Evolutionary conservation across 106 monocot genomes (phyloP).

Genomic region (Acorus gramineus): DNA sequence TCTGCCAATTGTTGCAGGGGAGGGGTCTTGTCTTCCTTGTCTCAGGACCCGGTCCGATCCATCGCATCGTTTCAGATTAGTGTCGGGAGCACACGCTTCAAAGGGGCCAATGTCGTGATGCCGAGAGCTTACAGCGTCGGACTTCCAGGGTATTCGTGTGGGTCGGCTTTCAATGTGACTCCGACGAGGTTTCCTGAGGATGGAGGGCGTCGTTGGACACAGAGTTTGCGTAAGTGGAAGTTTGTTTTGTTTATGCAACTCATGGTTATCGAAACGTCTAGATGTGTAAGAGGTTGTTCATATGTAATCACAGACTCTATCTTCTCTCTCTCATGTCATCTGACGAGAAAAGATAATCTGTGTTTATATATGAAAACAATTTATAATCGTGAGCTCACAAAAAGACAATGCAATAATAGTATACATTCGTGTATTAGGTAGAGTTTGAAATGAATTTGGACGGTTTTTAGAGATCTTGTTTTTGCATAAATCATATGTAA

Average conservation of each 20-base stretch:
- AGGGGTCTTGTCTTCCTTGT: slow-evolving; percentile 47
- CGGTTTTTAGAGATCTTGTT: too few relatives aligned
- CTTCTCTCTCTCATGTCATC: too few relatives aligned
- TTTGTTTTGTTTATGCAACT: background rate
- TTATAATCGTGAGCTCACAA: too few relatives aligned
- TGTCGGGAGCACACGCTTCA: slow-evolving; percentile 20
- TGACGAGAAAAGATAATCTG: too few relatives aligned
- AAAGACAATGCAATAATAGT: too few relatives aligned
- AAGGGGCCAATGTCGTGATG: background rate
- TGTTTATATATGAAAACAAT: too few relatives aligned
- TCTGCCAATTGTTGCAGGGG: slow-evolving; percentile 65
- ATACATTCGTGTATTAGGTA: too few relatives aligned
- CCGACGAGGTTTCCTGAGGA: slow-evolving; percentile 29
- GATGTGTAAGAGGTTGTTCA: too few relatives aligned
- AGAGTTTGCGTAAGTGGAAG: slow-evolving; percentile 48
- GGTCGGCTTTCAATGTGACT: slow-evolving; percentile 14
- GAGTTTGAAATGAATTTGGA: too few relatives aligned
- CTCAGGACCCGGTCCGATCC: slow-evolving; percentile 24
- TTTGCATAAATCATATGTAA: too few relatives aligned
- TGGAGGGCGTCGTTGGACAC: slow-evolving; percentile 18
- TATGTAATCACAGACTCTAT: too few relatives aligned
- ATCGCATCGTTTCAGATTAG: slow-evolving; percentile 43
- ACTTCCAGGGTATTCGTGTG: slow-evolving; percentile 60
- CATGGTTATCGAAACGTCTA: too few relatives aligned
- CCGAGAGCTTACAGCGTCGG: slow-evolving; percentile 38